Evolutionary conservation across 352 stramenopile genomes (phyloP).

Genomic region (Phytophthora colocasiae): DNA sequence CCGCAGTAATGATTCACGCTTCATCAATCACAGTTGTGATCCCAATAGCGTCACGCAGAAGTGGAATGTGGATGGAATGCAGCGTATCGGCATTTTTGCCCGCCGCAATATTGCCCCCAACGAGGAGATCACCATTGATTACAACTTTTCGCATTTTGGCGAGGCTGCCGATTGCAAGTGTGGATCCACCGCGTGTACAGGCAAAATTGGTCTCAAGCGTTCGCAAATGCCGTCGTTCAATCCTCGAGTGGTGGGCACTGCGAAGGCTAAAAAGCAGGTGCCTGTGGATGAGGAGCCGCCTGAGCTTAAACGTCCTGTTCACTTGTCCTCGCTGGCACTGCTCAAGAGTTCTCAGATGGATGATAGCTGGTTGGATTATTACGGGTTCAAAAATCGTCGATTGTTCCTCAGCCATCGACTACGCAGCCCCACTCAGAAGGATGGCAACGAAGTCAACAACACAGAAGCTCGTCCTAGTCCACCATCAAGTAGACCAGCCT

Average conservation of each 20-base stretch:
- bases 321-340: slow-evolving; percentile 74
- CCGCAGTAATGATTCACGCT: slow-evolving; percentile 93
- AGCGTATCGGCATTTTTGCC: slow-evolving; percentile 85
- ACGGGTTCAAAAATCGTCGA: slow-evolving; percentile 68
- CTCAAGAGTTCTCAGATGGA: slow-evolving; percentile 81
- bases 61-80: slow-evolving; percentile 84
- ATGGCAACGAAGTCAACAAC: slow-evolving; percentile 7
- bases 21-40: slow-evolving; percentile 97
- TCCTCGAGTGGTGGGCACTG: slow-evolving; percentile 18
- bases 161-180: slow-evolving; percentile 82
- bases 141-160: slow-evolving; percentile 88
- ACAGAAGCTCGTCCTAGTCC: slow-evolving; percentile 4
- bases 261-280: slow-evolving; percentile 39
- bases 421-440: slow-evolving; percentile 9
- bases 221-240: slow-evolving; percentile 45
- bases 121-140: slow-evolving; percentile 88
- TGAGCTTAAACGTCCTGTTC: slow-evolving; percentile 71
- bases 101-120: slow-evolving; percentile 55
- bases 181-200: slow-evolving; percentile 72
- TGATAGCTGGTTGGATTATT: slow-evolving; percentile 65
- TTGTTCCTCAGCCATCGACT: slow-evolving; percentile 68
- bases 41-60: slow-evolving; percentile 96
- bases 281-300: slow-evolving; percentile 36
- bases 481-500: slow-evolving; percentile 55
- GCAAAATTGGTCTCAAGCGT: slow-evolving; percentile 80